phyloP scores from a whole-genome alignment of 805 yeast genomes.

The Starmerella floris region DNA sequence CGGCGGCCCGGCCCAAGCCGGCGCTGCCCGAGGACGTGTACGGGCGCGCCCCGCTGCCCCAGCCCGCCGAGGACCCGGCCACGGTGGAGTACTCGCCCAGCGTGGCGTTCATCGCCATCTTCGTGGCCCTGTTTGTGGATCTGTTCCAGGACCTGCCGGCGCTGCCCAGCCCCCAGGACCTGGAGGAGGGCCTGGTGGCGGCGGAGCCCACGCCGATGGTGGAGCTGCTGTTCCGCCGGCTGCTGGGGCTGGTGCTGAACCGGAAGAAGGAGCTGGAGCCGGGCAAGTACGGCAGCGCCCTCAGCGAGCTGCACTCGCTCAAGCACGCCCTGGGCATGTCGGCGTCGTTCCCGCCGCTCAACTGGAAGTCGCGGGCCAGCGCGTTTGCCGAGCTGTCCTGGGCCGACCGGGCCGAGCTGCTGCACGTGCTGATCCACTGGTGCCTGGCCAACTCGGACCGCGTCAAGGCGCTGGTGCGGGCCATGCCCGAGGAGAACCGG shows the following conservation, averaged over 20 bases:
- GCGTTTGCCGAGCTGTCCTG: constrained; percentile 25
- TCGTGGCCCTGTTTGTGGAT: constrained; percentile 17
- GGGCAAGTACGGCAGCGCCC: constrained; percentile 28
- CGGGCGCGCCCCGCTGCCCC: constrained; percentile 19
- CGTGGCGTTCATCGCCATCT: constrained; percentile 23
- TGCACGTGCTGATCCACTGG: constrained; percentile 27
- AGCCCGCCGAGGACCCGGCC: constrained; percentile 21
- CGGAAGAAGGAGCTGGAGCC: constrained; percentile 32
- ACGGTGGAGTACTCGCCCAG: constrained; percentile 19
- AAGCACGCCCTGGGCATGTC: constrained; percentile 23
- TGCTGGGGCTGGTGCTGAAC: constrained; percentile 29
- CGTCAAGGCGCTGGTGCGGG: constrained; percentile 19
- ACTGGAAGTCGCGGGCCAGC: constrained; percentile 20
- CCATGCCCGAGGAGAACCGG: constrained; percentile 15
- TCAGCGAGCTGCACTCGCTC: constrained; percentile 28
- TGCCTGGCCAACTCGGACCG: constrained; percentile 24
- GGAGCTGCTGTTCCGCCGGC: constrained; percentile 26
- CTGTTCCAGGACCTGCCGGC: constrained; percentile 25
- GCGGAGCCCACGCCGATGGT: constrained; percentile 17
- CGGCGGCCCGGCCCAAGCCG: neutral
- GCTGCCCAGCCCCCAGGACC: constrained; percentile 30
- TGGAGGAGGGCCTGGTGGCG: constrained; percentile 28
- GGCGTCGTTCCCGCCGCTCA: constrained; percentile 22
- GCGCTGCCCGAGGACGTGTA: constrained; percentile 26
- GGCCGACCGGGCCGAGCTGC: constrained; percentile 26